Evolutionary conservation across 108 stramenopile species (phyloP).

Genomic region (Skeletonema grethae): DNA sequence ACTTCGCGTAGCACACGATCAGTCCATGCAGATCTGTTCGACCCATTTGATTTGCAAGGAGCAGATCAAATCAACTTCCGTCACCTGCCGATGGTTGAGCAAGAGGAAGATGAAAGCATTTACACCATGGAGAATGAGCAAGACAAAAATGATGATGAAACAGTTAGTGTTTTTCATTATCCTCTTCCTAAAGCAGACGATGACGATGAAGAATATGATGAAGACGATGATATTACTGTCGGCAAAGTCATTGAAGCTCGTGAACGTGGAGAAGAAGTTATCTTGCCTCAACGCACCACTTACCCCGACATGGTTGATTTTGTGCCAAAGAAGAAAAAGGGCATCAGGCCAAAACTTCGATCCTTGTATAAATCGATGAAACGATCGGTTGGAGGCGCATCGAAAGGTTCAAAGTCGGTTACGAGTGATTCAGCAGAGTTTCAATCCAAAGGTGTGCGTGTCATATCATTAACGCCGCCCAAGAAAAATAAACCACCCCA

Average conservation of each 20-base stretch:
- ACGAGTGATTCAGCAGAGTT: not conserved
- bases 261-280: not conserved
- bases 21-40: not conserved
- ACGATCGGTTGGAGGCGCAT: not conserved
- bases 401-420: not conserved
- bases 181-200: not conserved
- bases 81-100: not conserved
- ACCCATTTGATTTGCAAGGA: not conserved
- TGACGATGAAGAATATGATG: not conserved
- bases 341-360: not conserved
- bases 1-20: not conserved
- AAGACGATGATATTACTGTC: not conserved
- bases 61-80: not conserved
- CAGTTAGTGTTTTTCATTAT: not conserved
- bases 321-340: not conserved
- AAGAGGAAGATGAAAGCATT: not conserved
- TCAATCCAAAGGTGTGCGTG: not conserved
- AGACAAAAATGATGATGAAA: not conserved
- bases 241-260: not conserved
- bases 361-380: not conserved
- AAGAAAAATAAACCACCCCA: not conserved
- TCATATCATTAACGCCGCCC: not conserved
- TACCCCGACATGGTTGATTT: constrained; percentile 4
- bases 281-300: not conserved
- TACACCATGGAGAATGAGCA: not conserved